phyloP scores from a whole-genome alignment of 495 filamentous ascomycete species.

The Thermothielavioides terrestris region DNA sequence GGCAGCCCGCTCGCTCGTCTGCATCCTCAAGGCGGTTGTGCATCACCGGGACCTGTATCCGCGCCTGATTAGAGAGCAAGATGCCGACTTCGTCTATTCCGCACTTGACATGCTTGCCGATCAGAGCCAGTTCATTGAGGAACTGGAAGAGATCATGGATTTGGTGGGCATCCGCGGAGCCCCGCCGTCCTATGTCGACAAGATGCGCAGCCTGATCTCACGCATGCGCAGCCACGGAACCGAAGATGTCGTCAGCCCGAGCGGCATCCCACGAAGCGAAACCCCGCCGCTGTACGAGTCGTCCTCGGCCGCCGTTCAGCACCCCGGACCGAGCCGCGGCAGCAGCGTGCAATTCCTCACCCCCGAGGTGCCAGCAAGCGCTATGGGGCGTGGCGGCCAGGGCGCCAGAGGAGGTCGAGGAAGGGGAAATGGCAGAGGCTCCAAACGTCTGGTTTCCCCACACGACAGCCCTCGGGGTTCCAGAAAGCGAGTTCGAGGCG shows the following conservation, averaged over 20 bases:
- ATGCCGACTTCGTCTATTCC: constrained; percentile 30
- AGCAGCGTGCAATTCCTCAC: not conserved
- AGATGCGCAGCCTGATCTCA: constrained; percentile 23
- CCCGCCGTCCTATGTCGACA: constrained; percentile 20
- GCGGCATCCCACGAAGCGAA: constrained; percentile 6
- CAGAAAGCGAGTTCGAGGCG: constrained; percentile 7
- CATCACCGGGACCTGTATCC: constrained; percentile 31
- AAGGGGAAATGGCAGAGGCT: constrained; percentile 7
- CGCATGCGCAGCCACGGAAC: constrained; percentile 23
- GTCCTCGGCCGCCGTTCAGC: not conserved
- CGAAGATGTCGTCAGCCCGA: not conserved
- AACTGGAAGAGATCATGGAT: constrained; percentile 26
- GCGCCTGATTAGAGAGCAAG: constrained; percentile 30
- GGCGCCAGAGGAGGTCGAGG: constrained; percentile 4
- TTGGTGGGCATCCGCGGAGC: constrained; percentile 20
- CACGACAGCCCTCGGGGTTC: constrained; percentile 12
- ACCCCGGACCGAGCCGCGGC: not conserved
- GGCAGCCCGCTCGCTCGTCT: constrained; percentile 33
- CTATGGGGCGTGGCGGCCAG: not conserved
- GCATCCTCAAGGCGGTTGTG: constrained; percentile 33
- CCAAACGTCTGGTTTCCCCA: constrained; percentile 16
- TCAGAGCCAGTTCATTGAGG: constrained; percentile 27
- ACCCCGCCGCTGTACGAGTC: constrained; percentile 11
- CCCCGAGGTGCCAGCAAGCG: constrained; percentile 15
- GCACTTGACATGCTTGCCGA: constrained; percentile 31